Conservation (phyloP, 2,329 filamentous ascomycete genomes). For the Dactylellina drechsleri region DNA sequence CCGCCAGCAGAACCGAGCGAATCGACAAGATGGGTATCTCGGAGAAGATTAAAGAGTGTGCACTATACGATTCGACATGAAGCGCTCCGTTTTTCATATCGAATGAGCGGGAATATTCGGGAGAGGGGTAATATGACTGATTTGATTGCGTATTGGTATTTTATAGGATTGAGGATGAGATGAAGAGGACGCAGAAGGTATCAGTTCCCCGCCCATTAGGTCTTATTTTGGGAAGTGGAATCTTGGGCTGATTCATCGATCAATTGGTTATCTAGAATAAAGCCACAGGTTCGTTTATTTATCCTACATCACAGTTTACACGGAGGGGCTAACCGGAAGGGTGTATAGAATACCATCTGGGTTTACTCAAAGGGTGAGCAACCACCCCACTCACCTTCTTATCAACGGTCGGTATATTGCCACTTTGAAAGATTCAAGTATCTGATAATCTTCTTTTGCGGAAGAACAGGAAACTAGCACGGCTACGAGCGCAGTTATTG, state of each 20-base stretch:
- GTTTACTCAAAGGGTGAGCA: conserved; percentile 90
- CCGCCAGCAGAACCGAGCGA: not conserved
- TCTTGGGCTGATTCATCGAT: not conserved
- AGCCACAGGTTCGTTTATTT: conserved; percentile 80
- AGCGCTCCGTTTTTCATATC: too few relatives aligned
- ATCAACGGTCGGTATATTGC: not conserved
- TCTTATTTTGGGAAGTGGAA: not conserved
- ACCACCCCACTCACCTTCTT: conserved; percentile 22
- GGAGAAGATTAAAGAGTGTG: conserved; percentile 98
- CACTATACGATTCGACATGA: too few relatives aligned
- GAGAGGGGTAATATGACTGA: conserved; percentile 55
- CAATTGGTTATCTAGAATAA: conserved; percentile 77
- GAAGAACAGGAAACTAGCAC: conserved; percentile 82
- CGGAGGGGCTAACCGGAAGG: conserved; percentile 53
- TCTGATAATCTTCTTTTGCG: not conserved
- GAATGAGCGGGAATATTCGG: not conserved
- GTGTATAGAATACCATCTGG: conserved; percentile 89
- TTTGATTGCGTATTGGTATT: conserved; percentile 1
- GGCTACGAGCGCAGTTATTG: conserved; percentile 90
- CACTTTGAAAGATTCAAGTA: conserved; percentile 54
- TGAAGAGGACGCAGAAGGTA: conserved; percentile 97
- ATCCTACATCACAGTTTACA: not conserved
- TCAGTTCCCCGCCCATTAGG: conserved; percentile 4
- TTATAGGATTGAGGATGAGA: conserved; percentile 96
- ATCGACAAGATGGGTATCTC: conserved; percentile 88